Evolutionary conservation across 306 rosid species (phyloP).

Genomic region (Hippophae tibetana): DNA sequence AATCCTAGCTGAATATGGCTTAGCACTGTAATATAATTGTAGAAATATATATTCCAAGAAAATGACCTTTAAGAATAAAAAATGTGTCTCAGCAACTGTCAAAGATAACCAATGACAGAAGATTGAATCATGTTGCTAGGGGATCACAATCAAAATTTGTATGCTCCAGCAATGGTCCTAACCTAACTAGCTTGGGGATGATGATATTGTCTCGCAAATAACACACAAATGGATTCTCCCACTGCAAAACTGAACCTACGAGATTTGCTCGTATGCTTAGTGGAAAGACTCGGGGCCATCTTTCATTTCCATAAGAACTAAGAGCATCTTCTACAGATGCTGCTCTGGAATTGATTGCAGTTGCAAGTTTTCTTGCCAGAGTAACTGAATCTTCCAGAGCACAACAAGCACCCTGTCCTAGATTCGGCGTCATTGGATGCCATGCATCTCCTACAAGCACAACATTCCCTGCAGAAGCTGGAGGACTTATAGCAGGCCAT

Average conservation of each 20-base stretch:
- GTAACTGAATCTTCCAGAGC: constrained; percentile 80
- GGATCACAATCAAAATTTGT: constrained; percentile 56
- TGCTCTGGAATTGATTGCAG: constrained; percentile 41
- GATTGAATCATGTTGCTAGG: constrained; percentile 17
- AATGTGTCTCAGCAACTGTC: no score
- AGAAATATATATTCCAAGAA: no score
- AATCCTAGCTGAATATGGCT: not conserved
- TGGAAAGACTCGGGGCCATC: constrained; percentile 74
- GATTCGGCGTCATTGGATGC: constrained; percentile 99
- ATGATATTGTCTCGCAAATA: constrained; percentile 57
- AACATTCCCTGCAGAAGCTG: constrained; percentile 55
- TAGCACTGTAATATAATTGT: not conserved
- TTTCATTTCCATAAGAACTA: constrained; percentile 47
- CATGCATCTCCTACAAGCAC: constrained; percentile 88
- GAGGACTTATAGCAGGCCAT: constrained; percentile 67
- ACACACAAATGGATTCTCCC: constrained; percentile 66
- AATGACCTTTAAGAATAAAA: no score
- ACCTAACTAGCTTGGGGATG: constrained; percentile 62
- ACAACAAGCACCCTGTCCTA: constrained; percentile 93
- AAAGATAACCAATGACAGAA: not conserved
- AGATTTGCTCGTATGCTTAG: constrained; percentile 67
- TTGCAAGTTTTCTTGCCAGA: constrained; percentile 57
- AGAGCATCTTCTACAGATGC: constrained; percentile 48
- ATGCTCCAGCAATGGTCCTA: constrained; percentile 69
- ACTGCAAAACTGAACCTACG: constrained; percentile 64